Base-by-base conservation (phyloP, 1,284 basidiomycete genomes). In the Binderoboletus segoi region DNA sequence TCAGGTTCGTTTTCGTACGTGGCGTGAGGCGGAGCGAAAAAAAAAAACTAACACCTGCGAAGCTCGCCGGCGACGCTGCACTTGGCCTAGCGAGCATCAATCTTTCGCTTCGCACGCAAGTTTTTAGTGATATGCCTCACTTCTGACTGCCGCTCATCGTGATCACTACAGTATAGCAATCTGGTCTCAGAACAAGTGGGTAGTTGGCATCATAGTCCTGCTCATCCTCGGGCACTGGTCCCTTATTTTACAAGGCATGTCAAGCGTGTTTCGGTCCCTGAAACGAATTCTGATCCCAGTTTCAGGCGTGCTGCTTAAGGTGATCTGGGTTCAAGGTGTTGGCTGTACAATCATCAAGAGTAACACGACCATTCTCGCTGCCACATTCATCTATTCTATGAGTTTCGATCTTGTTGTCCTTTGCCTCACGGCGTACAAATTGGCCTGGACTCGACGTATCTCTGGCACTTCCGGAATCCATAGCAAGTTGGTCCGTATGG, bases 301-400 rank as follows among this genome's bases (percentile, higher is more conserved):
- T 46, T 15, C 32, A 79, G 78, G 78, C 28, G 70, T 78, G 2
- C 62, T 77, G 6, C 64, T 79, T 4, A 74, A 73, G 51, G 75
- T 75, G 2, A 54, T 56, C 3, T 79, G 74, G 74, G 55, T 73
- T 23, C 63, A 66, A 16, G 65, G 64, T n/a, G 42, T 58, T 24
- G 75, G 74, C 0, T 79, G 77, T 59, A 66, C 66, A 2, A 77
- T 78, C 52, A 54, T 67, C 37, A 44, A 70, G 37, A 77, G 75
- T 12, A 74, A 75, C 59, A 78, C 70, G 51, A 77, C 70, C 12
- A 63, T 75, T 47, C 73, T 79, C 37, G 73, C 76, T 5, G 74
- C 73, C 12, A 77, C 73, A 1, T 79, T 79, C 51, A 76, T 79
- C 53, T 79, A 80, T 63, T 74, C 78, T 41, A 81, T 81, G 80